Conservation (phyloP, 495 filamentous ascomycete genomes). For the Platismatia glauca region DNA sequence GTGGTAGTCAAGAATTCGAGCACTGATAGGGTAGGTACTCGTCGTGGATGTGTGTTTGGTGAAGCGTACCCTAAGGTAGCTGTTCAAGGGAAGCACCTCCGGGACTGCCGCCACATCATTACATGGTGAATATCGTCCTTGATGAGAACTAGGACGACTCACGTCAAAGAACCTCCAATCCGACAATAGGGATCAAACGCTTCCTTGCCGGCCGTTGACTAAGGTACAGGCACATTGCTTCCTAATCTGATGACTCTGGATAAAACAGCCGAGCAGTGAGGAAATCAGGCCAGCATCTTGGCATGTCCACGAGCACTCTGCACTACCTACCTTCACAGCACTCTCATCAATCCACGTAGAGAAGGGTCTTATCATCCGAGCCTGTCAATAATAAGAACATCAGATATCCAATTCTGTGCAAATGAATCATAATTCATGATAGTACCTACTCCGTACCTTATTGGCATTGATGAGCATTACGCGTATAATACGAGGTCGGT, state of each 20-base stretch:
- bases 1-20: too few species aligned
- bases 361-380: not conserved
- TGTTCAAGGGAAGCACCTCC: not conserved
- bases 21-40: too few species aligned
- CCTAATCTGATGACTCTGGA: not conserved
- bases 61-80: too few species aligned
- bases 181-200: not conserved
- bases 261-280: too few species aligned
- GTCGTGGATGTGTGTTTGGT: too few species aligned
- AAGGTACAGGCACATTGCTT: not conserved
- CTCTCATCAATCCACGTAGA: not conserved
- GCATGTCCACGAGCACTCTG: not conserved
- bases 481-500: slow-evolving; percentile 6
- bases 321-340: too few species aligned
- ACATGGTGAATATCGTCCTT: too few species aligned
- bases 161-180: not conserved
- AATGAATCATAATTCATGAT: too few species aligned
- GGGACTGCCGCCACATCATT: not conserved
- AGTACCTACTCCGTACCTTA: too few species aligned
- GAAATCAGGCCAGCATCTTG: not conserved
- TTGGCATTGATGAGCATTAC: not conserved
- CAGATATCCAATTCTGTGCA: too few species aligned
- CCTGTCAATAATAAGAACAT: not conserved
- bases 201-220: not conserved
- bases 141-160: not conserved